Evolutionary conservation across 768 basidiomycete genomes (phyloP), one percentile per base, ranked within the genome.

Genomic region (Epithele typhae): DNA sequence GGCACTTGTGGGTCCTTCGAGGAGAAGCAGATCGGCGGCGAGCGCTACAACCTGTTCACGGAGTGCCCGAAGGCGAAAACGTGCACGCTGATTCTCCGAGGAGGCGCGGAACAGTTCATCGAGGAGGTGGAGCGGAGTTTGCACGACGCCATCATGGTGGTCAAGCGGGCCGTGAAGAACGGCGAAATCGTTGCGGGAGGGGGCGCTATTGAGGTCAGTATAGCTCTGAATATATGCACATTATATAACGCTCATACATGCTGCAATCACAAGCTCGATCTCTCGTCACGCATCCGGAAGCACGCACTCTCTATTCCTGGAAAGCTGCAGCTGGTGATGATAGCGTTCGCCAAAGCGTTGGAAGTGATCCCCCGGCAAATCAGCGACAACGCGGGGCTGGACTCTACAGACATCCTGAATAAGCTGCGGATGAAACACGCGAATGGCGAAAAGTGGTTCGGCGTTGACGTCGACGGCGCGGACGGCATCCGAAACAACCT

Each of bases 61-160:
- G 83, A 87, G 40, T 97, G 94, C 64, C 81, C 92, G 25, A 84
- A 88, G 66, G 89, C 95, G 9, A 93, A 92, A 68, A 98, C 95
- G 1, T 97, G 96, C 64, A 98, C 96, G 14, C 69, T 99, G 6
- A 66, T 99, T 19, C 81, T 99, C 49, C 79, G 96, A 43, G 96
- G 96, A 48, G 96, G 96, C 23, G 96, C 96, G 0, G 94, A 98
- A 60, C 96, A 99, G 64, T 98, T 99, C 67, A 98, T 98, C 52
- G 92, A 92, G 62, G 96, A 98, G 66, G 94, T 98, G 7, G 95
- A 98, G 67, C 74, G 96, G 46, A 93, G 91, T 79, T 68, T 99
- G 56, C 95, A 99, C 61, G 96, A 99, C 62, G 94, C 95, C 2
- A 92, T 98, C 59, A 98, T 98, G 94, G 94, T 99, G n/a, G 96